Conservation (phyloP, 2,329 filamentous ascomycete genomes). For the Paraphoma sp. region DNA sequence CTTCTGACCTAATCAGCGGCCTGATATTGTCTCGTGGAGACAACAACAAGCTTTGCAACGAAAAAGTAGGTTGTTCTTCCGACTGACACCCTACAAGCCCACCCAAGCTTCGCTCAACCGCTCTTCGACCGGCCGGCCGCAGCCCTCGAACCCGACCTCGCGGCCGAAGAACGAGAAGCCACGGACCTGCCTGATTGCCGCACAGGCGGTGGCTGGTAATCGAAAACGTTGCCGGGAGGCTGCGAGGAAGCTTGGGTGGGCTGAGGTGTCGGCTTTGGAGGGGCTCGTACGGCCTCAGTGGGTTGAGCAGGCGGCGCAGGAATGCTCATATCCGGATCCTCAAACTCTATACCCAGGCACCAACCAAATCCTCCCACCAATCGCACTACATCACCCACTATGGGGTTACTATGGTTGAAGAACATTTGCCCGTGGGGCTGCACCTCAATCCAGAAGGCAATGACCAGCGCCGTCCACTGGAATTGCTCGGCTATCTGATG, state of each 20-base stretch:
- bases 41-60: too few species aligned
- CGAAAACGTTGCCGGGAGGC: too few species aligned
- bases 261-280: background rate
- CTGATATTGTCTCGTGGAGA: too few species aligned
- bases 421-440: background rate
- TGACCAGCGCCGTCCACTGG: background rate
- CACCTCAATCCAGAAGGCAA: background rate
- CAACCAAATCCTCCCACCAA: background rate
- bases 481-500: background rate
- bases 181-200: too few species aligned
- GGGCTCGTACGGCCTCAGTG: background rate
- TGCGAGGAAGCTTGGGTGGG: background rate
- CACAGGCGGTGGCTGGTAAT: too few species aligned
- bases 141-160: too few species aligned
- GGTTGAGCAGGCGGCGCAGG: background rate
- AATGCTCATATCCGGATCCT: background rate
- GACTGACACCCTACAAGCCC: too few species aligned
- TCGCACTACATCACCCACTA: background rate
- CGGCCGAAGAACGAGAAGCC: too few species aligned
- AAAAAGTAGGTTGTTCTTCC: too few species aligned
- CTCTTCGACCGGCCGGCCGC: too few species aligned
- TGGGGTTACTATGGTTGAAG: background rate
- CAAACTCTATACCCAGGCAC: background rate
- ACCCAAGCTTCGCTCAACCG: too few species aligned
- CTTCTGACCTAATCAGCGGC: too few species aligned